Conservation (phyloP, 352 stramenopile species). For the Lagenidium giganteum region DNA sequence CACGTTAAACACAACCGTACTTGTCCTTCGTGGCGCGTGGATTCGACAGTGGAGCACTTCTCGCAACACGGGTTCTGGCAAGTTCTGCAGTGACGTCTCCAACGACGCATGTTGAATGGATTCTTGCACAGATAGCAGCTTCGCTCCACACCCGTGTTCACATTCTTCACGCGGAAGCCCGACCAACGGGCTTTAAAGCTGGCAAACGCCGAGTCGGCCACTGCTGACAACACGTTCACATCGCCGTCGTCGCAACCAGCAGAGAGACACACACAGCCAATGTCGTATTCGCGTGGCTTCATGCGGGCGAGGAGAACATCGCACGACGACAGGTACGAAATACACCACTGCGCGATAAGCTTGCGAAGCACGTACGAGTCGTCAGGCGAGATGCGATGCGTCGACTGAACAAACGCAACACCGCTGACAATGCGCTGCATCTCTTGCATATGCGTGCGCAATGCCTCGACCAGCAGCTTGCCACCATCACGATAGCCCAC, state of each 20-base stretch:
- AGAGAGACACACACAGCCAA: slow-evolving; percentile 52
- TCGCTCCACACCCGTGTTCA: slow-evolving; percentile 68
- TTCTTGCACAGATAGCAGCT: slow-evolving; percentile 62
- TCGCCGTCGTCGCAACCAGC: slow-evolving; percentile 34
- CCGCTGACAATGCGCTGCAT: slow-evolving; percentile 71
- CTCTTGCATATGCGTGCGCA: slow-evolving; percentile 50
- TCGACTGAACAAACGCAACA: slow-evolving; percentile 61
- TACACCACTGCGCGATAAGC: slow-evolving; percentile 62
- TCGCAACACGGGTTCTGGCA: slow-evolving; percentile 65
- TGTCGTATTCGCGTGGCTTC: slow-evolving; percentile 45
- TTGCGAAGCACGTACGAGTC: slow-evolving; percentile 63
- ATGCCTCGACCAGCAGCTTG: slow-evolving; percentile 40
- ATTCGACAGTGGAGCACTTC: slow-evolving; percentile 64
- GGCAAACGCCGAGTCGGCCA: slow-evolving; percentile 53
- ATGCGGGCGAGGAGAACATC: slow-evolving; percentile 40
- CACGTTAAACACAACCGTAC: slow-evolving; percentile 62
- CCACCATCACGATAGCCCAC: slow-evolving; percentile 58
- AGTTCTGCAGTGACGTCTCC: slow-evolving; percentile 62
- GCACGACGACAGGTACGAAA: slow-evolving; percentile 43
- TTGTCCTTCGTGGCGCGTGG: slow-evolving; percentile 55
- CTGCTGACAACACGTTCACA: slow-evolving; percentile 41
- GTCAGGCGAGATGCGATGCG: slow-evolving; percentile 44
- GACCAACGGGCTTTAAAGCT: slow-evolving; percentile 72
- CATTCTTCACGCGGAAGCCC: slow-evolving; percentile 68
- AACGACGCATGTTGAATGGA: slow-evolving; percentile 66